Percentiles rank a stretch among this genome's conserved stretches.
phyloP scores from a whole-genome alignment of 75 land plant genomes.

The Cupressus sempervirens region DNA sequence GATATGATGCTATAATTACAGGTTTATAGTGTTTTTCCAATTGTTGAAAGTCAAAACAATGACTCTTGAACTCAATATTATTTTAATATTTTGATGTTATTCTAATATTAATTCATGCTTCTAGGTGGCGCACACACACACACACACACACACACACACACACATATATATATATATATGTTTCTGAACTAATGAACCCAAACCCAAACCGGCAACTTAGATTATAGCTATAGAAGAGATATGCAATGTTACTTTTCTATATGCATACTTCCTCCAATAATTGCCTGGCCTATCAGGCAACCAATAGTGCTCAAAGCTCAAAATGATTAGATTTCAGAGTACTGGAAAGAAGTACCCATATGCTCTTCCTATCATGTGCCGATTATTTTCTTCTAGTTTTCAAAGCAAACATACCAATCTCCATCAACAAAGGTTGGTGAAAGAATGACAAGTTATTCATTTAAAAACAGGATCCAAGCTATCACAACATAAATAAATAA shows the following conservation, averaged over 20 bases:
- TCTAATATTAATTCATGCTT: too few species aligned
- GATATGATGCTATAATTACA: too few species aligned
- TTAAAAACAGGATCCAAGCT: neutral
- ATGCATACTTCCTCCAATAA: neutral
- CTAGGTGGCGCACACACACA: too few species aligned
- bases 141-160: too few species aligned
- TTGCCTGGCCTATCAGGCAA: neutral
- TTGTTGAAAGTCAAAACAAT: too few species aligned
- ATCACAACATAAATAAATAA: neutral
- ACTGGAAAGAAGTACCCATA: neutral
- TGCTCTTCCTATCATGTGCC: neutral
- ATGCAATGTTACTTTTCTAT: neutral
- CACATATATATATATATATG: too few species aligned
- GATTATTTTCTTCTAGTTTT: neutral
- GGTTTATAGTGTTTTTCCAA: too few species aligned
- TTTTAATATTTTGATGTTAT: too few species aligned
- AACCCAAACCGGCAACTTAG: too few species aligned
- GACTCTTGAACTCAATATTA: too few species aligned
- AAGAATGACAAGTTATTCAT: neutral
- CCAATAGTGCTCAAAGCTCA: neutral
- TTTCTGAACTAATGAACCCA: too few species aligned
- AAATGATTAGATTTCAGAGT: neutral
- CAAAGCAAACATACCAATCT: neutral
- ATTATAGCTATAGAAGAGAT: neutral
- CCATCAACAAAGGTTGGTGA: neutral